A percentile compares a stretch with the other conserved stretches of the same genome.
Evolutionary conservation across 2,329 filamentous ascomycete genomes (phyloP).

Genomic region (Helotiales sp.): DNA sequence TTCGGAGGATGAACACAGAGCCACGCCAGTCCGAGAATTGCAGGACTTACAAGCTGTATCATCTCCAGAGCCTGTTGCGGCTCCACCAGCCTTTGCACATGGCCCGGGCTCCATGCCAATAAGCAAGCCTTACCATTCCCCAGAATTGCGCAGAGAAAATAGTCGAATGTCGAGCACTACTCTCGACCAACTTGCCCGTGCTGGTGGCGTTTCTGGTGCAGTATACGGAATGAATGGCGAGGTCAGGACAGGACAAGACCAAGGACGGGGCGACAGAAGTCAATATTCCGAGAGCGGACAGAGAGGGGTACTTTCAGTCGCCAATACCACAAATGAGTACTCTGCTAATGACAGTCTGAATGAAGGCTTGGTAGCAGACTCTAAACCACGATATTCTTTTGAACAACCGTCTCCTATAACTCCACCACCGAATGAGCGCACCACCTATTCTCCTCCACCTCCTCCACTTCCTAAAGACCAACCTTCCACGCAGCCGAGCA

Average conservation of each 20-base stretch:
- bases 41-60: constrained; percentile 57
- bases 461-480: constrained; percentile 18
- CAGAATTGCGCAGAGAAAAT: constrained; percentile 77
- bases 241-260: constrained; percentile 23
- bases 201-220: constrained; percentile 49
- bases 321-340: constrained; percentile 34
- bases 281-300: constrained; percentile 35
- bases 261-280: constrained; percentile 23
- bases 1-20: constrained; percentile 54
- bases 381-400: constrained; percentile 30
- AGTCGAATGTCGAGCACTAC: constrained; percentile 83
- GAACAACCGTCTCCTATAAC: constrained; percentile 26
- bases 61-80: constrained; percentile 69
- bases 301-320: constrained; percentile 41
- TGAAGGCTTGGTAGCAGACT: constrained; percentile 38
- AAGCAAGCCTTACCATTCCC: constrained; percentile 69
- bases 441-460: constrained; percentile 20
- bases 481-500: constrained; percentile 7
- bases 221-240: constrained; percentile 39
- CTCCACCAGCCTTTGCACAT: constrained; percentile 79
- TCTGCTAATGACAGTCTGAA: constrained; percentile 36
- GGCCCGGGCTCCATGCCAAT: constrained; percentile 68
- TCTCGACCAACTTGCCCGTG: constrained; percentile 75
- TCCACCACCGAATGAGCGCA: constrained; percentile 17
- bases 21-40: constrained; percentile 50